These are phyloP conservation scores for Cercophora newfieldiana DNA, from an alignment of 495 filamentous ascomycete genomes.

Conservation along the genomic window DNA sequence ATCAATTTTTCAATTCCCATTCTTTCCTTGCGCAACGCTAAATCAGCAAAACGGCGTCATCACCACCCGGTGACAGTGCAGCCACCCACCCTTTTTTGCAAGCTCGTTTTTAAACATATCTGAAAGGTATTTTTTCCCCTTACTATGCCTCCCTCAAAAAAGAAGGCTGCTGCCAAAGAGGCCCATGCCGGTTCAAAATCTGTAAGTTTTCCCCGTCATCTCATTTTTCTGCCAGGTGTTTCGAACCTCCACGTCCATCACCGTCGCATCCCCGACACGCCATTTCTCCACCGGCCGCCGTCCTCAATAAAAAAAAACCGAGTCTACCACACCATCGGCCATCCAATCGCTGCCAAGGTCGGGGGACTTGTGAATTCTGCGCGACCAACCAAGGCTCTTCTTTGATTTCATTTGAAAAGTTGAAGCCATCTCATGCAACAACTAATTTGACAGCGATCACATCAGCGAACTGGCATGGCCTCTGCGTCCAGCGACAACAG, in stretches of 20 bases:
- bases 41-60: neutral
- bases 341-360: too few species aligned
- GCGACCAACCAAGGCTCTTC: too few species aligned
- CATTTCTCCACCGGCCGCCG: neutral
- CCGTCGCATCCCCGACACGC: neutral
- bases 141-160: neutral
- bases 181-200: neutral
- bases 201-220: neutral
- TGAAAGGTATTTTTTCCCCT: neutral
- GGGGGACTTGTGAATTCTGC: too few species aligned
- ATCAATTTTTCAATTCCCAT: neutral
- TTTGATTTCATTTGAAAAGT: too few species aligned
- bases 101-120: neutral
- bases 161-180: neutral
- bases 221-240: neutral
- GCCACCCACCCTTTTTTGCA: neutral
- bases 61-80: neutral
- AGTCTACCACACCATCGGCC: neutral
- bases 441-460: neutral
- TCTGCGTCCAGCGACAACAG: neutral
- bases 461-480: neutral
- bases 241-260: neutral
- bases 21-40: neutral
- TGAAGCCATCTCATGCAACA: neutral
- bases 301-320: neutral